Percentiles rank a stretch among this genome's conserved stretches.
phyloP scores from a whole-genome alignment of 768 basidiomycete genomes.

The Leccinum longicurvipes region DNA sequence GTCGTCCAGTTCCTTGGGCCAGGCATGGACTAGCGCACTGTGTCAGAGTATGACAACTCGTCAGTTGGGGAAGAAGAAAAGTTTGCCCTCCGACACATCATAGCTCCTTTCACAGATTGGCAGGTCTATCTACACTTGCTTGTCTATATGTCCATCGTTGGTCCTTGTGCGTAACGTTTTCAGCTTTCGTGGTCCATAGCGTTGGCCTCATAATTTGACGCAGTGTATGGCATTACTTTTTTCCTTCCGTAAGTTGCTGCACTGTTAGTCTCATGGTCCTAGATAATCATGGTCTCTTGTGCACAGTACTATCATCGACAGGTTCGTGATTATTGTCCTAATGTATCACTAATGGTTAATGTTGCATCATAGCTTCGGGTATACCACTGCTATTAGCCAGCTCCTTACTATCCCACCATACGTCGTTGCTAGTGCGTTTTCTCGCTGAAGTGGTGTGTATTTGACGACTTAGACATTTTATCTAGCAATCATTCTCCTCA shows the following conservation, averaged over 20 bases:
- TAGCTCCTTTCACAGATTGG: conserved; percentile 59
- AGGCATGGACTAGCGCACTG: conserved; percentile 51
- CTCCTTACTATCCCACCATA: conserved; percentile 70
- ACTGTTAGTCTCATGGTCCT: not conserved
- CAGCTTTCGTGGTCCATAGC: not conserved
- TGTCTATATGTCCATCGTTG: conserved; percentile 47
- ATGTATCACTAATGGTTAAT: not conserved
- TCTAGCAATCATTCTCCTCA: conserved; percentile 47
- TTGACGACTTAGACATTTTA: not conserved
- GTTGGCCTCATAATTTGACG: not conserved
- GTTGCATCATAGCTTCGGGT: conserved; percentile 48
- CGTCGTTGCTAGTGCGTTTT: conserved; percentile 51
- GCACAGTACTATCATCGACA: not conserved
- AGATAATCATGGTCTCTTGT: not conserved
- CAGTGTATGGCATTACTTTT: conserved; percentile 68
- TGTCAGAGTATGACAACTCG: conserved; percentile 36
- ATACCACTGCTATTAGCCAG: conserved; percentile 53
- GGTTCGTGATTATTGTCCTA: not conserved
- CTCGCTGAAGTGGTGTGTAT: not conserved
- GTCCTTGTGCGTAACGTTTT: conserved; percentile 46
- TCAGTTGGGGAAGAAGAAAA: conserved; percentile 44
- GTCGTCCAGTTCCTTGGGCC: conserved; percentile 22
- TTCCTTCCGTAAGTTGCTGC: conserved; percentile 58
- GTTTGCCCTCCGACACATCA: conserved; percentile 51
- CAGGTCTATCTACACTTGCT: conserved; percentile 37